Evolutionary conservation across 305 asterid genomes (phyloP), one percentile per base, ranked within the genome.

Genomic region (Rubia balearica): DNA sequence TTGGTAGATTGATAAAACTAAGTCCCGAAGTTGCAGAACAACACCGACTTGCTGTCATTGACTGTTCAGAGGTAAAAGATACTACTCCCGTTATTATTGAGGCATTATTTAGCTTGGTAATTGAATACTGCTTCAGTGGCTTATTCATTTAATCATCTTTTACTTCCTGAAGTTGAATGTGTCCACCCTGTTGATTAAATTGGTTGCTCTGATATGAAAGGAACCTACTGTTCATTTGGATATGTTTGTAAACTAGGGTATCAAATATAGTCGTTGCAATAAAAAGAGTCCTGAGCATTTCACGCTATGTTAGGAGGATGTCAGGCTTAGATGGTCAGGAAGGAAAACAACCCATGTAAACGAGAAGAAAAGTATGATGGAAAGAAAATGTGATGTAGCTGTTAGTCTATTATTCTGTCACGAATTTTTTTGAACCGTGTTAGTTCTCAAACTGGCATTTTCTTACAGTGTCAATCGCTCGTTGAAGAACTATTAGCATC

Each of bases 21-120:
- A 91, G 90, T 80, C 96, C 98, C 70, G 98, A 92, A 76, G 89
- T 95, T 73, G 96, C 99, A 60, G 99, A 95, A 71, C 97, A 88
- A 78, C 99, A 95, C 81, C 99, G 92, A 78, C 85, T 95, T 82
- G 96, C 99, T 64, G 99, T 95, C 68, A 95, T 95, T 73, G 99
- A 95, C 78, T 95, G 99, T 82, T 83, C 92, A 78, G 99, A 95
- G 99, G 99, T 95, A 43, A 56, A 24, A 41, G 30, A 59, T 49
- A 7, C 3, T 38, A 5, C 11, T 45, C 11, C 12, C 5, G n/a
- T 4, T 48, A n/a, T 5, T 30, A 12, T 71, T 16, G n/a, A 45
- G n/a, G 13, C 49, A 43, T 56, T 38, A 21, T 51, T 24, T 9
- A 45, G 51, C 66, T n/a, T 0, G 13, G 0, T 55, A 21, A 36